Evolutionary conservation across 768 basidiomycete genomes (phyloP).

Genomic region (Tubosaeta brunneosetosa): DNA sequence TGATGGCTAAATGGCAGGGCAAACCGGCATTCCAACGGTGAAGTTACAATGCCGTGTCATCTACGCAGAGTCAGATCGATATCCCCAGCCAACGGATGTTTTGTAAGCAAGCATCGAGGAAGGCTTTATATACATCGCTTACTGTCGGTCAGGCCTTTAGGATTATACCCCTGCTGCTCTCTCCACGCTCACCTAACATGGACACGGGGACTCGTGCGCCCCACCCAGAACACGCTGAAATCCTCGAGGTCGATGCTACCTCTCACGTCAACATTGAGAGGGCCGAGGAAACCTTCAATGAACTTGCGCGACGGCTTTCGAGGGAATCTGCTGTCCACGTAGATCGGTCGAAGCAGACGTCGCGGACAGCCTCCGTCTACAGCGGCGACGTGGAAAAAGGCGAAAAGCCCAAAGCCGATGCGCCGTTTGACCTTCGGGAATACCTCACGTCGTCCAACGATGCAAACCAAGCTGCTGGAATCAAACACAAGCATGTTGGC

Average conservation of each 20-base stretch:
- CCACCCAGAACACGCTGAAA: conserved; percentile 14
- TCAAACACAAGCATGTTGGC: conserved; percentile 70
- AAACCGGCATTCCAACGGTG: background rate
- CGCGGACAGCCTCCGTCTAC: conserved; percentile 22
- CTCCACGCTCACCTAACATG: conserved; percentile 6
- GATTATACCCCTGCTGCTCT: background rate
- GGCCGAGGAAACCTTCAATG: conserved; percentile 52
- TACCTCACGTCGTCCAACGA: conserved; percentile 66
- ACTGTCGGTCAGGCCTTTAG: background rate
- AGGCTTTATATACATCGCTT: conserved; percentile 11
- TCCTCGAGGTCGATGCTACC: conserved; percentile 18
- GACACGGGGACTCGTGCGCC: background rate
- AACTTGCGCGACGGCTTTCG: conserved; percentile 42
- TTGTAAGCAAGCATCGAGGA: conserved; percentile 12
- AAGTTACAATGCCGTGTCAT: background rate
- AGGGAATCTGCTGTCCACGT: conserved; percentile 1
- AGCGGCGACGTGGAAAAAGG: conserved; percentile 41
- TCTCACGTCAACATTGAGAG: conserved; percentile 44
- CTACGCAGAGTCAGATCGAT: background rate
- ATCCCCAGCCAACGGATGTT: background rate
- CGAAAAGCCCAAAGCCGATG: conserved; percentile 25
- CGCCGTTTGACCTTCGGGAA: conserved; percentile 58
- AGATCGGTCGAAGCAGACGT: conserved; percentile 16
- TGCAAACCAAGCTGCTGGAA: conserved; percentile 58
- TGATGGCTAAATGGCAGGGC: background rate